Base-by-base conservation (phyloP, 805 yeast genomes). In the Candida tammaniensis region DNA sequence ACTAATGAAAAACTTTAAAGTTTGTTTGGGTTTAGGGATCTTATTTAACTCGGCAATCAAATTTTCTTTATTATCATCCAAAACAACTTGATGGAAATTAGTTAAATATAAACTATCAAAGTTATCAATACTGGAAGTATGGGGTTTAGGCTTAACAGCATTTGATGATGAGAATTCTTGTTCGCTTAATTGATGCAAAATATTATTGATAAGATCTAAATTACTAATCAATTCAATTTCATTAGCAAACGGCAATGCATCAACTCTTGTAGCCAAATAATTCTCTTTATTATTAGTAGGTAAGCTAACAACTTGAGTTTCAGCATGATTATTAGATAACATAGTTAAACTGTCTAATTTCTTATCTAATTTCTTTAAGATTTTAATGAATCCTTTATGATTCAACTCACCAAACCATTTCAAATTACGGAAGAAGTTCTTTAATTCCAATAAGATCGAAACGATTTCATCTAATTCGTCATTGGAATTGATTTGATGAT, bases 351-450 rank as follows among this genome's bases (percentile, higher is more conserved):
- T 51, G 6, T 42, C 39, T 47, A 67, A 51, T 55, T 87, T 87
- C 64, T 91, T 91, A 58, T 91, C 97, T 48, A 89, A 69, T 52
- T 89, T 89, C 63, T 89, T 89, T 52, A 91, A 67, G 44, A 91
- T 91, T 63, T 89, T 89, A 35, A 80, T 74, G 48, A 88, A 85
- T 0, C 96, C 98, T 41, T 94, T 78, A 52, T 83, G 86, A 65
- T 89, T 89, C 49, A 89, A 75, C 52, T 91, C 97, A 16, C 94
- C 94, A 56, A 76, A 89, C 96, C 97, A 91, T 56, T 86, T 88
- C 53, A 89, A 68, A 57, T 88, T 88, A 38, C 96, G 71, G 42
- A 84, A 76, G 39, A 78, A 78, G 12, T 82, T 71, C 30, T 95
- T 72, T 35, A 87, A 66, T 55, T 88, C 96, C 15, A 87, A 65